These are phyloP conservation scores for Penicillium arizonense DNA, from an alignment of 495 filamentous ascomycete species.

Conservation along the genomic window DNA sequence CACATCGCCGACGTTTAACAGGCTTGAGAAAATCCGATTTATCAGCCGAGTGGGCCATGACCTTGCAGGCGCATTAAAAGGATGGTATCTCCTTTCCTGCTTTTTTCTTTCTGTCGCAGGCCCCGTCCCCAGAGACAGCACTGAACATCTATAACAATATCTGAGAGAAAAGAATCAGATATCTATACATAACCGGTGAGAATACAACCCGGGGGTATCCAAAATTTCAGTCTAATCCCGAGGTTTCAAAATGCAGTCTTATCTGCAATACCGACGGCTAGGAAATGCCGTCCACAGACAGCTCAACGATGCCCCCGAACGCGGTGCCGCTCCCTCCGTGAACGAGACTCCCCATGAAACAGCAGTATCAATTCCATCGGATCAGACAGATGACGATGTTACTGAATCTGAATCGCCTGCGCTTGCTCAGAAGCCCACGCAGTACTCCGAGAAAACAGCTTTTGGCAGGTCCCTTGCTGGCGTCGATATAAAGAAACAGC, in stretches of 20 bases:
- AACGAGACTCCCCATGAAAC: constrained; percentile 1
- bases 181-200: constrained; percentile 9
- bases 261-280: constrained; percentile 42
- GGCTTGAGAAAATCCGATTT: no score
- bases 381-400: neutral
- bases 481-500: constrained; percentile 35
- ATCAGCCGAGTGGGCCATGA: no score
- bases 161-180: no score
- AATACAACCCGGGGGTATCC: constrained; percentile 3
- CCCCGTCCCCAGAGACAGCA: no score
- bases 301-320: constrained; percentile 15
- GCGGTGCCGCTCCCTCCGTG: constrained; percentile 9
- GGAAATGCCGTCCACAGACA: constrained; percentile 31
- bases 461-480: constrained; percentile 35
- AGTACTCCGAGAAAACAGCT: constrained; percentile 26
- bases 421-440: constrained; percentile 12
- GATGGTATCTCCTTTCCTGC: no score
- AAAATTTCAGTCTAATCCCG: constrained; percentile 14
- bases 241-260: constrained; percentile 30
- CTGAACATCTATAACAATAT: no score
- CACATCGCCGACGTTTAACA: no score
- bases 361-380: neutral
- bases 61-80: no score
- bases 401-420: neutral
- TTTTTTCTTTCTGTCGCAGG: no score